These are phyloP conservation scores for Calvatia gigantea DNA, from an alignment of 768 basidiomycete species.

Conservation along the genomic window DNA sequence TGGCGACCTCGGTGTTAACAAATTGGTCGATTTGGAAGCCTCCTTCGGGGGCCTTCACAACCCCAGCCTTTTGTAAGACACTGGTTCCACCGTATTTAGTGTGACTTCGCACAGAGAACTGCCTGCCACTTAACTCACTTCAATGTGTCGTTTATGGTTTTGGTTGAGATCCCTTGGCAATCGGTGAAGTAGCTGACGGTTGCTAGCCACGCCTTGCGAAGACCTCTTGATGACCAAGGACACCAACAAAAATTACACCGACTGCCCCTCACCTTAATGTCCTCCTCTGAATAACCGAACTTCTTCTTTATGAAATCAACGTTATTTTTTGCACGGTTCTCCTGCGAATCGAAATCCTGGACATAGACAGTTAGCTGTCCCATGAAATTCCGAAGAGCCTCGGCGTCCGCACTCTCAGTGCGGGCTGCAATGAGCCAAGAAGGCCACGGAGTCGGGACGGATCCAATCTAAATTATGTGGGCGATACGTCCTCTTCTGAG, in stretches of 20 bases:
- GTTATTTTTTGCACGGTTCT: slow-evolving; percentile 53
- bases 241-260: background rate
- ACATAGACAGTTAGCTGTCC: slow-evolving; percentile 61
- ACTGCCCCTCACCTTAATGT: slow-evolving; percentile 57
- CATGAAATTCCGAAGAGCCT: slow-evolving; percentile 58
- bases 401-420: slow-evolving; percentile 51
- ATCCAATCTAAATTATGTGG: slow-evolving; percentile 56
- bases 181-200: slow-evolving; percentile 74
- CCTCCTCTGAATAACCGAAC: slow-evolving; percentile 80
- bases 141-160: slow-evolving; percentile 68
- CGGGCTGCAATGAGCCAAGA: slow-evolving; percentile 95
- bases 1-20: background rate
- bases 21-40: slow-evolving; percentile 13
- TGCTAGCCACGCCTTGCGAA: slow-evolving; percentile 71
- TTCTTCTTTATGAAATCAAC: slow-evolving; percentile 72
- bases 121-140: slow-evolving; percentile 46
- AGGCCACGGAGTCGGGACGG: slow-evolving; percentile 92
- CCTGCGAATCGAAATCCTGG: slow-evolving; percentile 56
- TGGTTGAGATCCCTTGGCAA: slow-evolving; percentile 58
- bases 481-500: background rate
- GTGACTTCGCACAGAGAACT: background rate
- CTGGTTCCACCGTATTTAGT: background rate
- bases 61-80: slow-evolving; percentile 13
- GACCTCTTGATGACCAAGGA: background rate
- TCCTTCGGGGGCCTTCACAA: slow-evolving; percentile 10